A percentile compares a stretch with the other conserved stretches of the same genome.
These are phyloP conservation scores for Capsicum pubescens DNA, from an alignment of 257 asterid species.

Conservation along the genomic window DNA sequence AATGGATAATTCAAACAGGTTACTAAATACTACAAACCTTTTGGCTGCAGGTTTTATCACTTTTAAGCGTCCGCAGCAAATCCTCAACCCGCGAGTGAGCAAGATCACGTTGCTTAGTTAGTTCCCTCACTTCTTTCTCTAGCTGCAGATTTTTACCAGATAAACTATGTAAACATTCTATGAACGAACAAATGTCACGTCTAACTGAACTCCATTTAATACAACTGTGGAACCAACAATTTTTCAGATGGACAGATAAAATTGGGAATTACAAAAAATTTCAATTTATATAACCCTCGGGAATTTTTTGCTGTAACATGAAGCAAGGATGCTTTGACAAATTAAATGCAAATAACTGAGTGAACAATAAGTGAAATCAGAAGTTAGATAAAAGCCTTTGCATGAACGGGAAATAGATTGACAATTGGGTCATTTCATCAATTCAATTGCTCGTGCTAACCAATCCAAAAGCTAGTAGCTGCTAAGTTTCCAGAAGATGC, in stretches of 20 bases:
- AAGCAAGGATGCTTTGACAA: background rate
- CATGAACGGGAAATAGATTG: background rate
- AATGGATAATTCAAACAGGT: background rate
- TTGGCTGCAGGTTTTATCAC: conserved; percentile 44
- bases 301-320: conserved; percentile 10
- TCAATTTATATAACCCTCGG: background rate
- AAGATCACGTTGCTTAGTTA: conserved; percentile 70
- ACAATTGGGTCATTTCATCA: background rate
- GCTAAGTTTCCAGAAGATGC: conserved; percentile 6
- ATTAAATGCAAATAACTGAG: background rate
- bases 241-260: background rate
- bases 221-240: background rate
- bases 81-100: conserved; percentile 81
- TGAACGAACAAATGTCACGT: background rate
- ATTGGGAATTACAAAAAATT: background rate
- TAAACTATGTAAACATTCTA: conserved; percentile 29
- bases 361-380: background rate
- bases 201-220: background rate
- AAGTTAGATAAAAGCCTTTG: conserved; percentile 18
- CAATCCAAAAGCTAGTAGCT: background rate
- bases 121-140: conserved; percentile 88
- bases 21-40: conserved; percentile 34
- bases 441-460: background rate
- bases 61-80: conserved; percentile 51
- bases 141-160: conserved; percentile 56